A percentile compares a stretch with the other conserved stretches of the same genome.
phyloP scores from a whole-genome alignment of 2,329 filamentous ascomycete genomes.

The Ceratocystis smalleyi region DNA sequence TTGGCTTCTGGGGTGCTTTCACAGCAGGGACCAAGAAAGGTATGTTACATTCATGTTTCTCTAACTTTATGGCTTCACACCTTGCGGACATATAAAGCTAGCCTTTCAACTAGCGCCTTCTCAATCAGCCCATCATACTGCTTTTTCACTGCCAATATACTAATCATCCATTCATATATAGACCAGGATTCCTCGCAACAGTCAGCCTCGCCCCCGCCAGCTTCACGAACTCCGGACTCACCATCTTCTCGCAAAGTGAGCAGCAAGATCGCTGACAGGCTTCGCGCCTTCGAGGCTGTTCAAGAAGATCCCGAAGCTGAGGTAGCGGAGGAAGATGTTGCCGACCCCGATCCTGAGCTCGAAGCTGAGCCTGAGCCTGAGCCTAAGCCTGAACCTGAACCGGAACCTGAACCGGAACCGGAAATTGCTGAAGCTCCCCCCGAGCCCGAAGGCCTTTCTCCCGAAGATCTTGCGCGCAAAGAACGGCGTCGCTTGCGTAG shows the following conservation, averaged over 20 bases:
- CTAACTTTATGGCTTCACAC: not conserved
- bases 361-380: conserved; percentile 3
- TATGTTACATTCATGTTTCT: conserved; percentile 20
- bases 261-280: conserved; percentile 40
- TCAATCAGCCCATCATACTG: not conserved
- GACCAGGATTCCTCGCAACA: conserved; percentile 8
- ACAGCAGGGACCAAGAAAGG: conserved; percentile 32
- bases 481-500: conserved; percentile 14
- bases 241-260: conserved; percentile 10
- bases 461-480: conserved; percentile 11
- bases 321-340: not conserved
- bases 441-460: not conserved
- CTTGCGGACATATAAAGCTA: not conserved
- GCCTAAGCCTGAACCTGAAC: not conserved
- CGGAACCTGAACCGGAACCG: conserved; percentile 2
- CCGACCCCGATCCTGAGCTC: not conserved
- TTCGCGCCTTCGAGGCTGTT: conserved; percentile 39
- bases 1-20: conserved; percentile 41
- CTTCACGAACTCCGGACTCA: not conserved
- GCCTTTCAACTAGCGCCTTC: not conserved
- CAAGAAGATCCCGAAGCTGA: conserved; percentile 21
- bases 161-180: not conserved
- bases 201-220: conserved; percentile 7
- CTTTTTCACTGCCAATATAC: not conserved
- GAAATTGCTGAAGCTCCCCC: not conserved